Conservation (phyloP, 1,284 basidiomycete species). For the Mycena citricolor region DNA sequence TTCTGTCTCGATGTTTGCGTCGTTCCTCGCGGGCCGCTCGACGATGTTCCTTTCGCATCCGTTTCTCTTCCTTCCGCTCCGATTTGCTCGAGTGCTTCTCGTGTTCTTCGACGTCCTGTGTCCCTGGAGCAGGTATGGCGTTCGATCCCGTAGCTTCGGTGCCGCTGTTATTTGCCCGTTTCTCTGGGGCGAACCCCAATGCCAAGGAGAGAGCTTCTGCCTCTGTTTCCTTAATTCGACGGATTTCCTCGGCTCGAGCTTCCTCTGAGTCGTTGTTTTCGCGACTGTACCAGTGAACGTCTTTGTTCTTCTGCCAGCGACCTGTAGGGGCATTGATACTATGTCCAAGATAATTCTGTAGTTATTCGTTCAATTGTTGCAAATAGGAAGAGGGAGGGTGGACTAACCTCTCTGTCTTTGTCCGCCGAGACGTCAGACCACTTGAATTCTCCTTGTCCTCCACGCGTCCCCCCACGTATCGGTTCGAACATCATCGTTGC, state of each 20-base stretch:
- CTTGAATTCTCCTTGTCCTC: slow-evolving; percentile 89
- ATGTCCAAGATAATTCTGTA: slow-evolving; percentile 86
- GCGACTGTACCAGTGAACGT: slow-evolving; percentile 89
- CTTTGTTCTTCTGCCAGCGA: slow-evolving; percentile 94
- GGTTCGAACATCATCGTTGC: slow-evolving; percentile 67
- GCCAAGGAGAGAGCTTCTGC: slow-evolving; percentile 83
- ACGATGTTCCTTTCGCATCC: slow-evolving; percentile 48
- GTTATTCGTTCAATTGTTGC: slow-evolving; percentile 1
- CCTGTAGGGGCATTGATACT: slow-evolving; percentile 92
- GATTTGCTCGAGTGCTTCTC: slow-evolving; percentile 57
- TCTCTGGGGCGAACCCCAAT: slow-evolving; percentile 70
- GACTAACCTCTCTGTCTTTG: slow-evolving; percentile 82
- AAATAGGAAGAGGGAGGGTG: background rate
- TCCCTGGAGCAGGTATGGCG: slow-evolving; percentile 13
- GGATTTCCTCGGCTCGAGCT: slow-evolving; percentile 69
- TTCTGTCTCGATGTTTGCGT: slow-evolving; percentile 22
- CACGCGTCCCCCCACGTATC: slow-evolving; percentile 80
- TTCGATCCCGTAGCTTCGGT: slow-evolving; percentile 12
- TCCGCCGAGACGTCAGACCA: slow-evolving; percentile 89
- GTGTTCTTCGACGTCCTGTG: slow-evolving; percentile 45
- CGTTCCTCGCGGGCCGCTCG: slow-evolving; percentile 34
- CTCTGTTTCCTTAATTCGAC: slow-evolving; percentile 80
- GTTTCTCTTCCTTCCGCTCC: slow-evolving; percentile 60
- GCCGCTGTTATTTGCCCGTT: slow-evolving; percentile 12
- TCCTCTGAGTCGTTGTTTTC: slow-evolving; percentile 47